Conservation (phyloP, 768 basidiomycete genomes). For the Clitopilus passeckerianus region DNA sequence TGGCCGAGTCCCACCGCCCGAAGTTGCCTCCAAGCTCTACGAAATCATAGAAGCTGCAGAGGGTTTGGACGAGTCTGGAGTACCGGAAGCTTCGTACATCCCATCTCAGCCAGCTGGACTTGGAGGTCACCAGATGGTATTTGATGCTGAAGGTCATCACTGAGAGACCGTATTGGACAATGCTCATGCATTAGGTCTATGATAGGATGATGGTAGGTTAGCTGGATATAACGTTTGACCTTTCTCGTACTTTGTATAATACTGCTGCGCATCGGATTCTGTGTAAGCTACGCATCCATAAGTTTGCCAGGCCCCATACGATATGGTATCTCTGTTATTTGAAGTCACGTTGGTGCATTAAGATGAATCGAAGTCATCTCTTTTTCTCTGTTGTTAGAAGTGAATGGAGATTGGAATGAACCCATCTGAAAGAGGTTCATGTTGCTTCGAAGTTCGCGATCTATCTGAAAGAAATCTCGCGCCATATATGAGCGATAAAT, state of each 20-base stretch:
- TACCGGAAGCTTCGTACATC: slow-evolving; percentile 78
- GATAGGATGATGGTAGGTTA: background rate
- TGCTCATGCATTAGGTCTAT: background rate
- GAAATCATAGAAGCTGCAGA: slow-evolving; percentile 97
- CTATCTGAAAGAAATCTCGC: too few species aligned
- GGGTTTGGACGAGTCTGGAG: slow-evolving; percentile 79
- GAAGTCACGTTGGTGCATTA: too few species aligned
- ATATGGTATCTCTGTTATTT: too few species aligned
- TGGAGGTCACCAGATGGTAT: slow-evolving; percentile 62
- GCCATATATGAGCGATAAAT: too few species aligned
- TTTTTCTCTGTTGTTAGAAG: too few species aligned
- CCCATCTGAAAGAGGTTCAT: too few species aligned
- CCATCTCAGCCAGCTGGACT: slow-evolving; percentile 43
- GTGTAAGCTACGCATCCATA: too few species aligned
- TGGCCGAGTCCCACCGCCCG: slow-evolving; percentile 94
- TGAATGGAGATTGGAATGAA: too few species aligned
- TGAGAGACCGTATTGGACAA: background rate
- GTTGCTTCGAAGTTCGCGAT: too few species aligned
- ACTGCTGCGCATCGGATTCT: too few species aligned
- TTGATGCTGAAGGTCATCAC: slow-evolving; percentile 64
- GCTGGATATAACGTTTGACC: background rate
- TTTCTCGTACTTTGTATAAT: background rate
- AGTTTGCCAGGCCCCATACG: too few species aligned
- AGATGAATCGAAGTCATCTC: too few species aligned
- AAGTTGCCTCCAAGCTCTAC: slow-evolving; percentile 88